phyloP scores from a whole-genome alignment of 2,329 filamentous ascomycete species.

The Diaporthe ilicicola region DNA sequence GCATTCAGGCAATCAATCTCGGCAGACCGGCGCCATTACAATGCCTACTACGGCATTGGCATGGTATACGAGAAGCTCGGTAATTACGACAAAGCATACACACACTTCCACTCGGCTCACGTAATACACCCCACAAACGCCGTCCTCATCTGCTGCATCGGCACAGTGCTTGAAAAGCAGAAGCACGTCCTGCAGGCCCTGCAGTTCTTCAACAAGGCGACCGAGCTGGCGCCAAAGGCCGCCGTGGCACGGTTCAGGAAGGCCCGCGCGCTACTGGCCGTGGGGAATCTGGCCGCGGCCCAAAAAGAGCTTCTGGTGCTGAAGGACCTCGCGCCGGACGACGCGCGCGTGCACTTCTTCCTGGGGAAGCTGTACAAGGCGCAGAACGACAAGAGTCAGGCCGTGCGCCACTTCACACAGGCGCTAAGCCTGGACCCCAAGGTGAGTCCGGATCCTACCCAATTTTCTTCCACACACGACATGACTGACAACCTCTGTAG shows the following conservation, averaged over 20 bases:
- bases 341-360: constrained; percentile 95
- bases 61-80: constrained; percentile 89
- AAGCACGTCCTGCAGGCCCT: constrained; percentile 83
- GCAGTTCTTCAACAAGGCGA: constrained; percentile 82
- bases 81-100: constrained; percentile 89
- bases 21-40: constrained; percentile 91
- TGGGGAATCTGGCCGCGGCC: constrained; percentile 75
- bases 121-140: constrained; percentile 94
- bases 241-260: constrained; percentile 92
- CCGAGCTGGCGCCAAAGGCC: constrained; percentile 81
- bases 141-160: constrained; percentile 91
- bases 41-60: constrained; percentile 94
- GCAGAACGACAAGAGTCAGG: constrained; percentile 76
- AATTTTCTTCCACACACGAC: too few relatives aligned
- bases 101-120: constrained; percentile 88
- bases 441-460: constrained; percentile 60
- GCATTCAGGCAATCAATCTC: constrained; percentile 88
- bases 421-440: constrained; percentile 96
- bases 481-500: constrained; percentile 52
- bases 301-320: constrained; percentile 85
- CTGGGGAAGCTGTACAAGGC: constrained; percentile 84
- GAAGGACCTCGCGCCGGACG: constrained; percentile 90
- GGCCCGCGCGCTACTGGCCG: constrained; percentile 82
- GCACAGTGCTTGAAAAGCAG: constrained; percentile 87
- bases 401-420: constrained; percentile 94